phyloP scores from a whole-genome alignment of 1,284 basidiomycete genomes.

The Entoloma clypeatum region DNA sequence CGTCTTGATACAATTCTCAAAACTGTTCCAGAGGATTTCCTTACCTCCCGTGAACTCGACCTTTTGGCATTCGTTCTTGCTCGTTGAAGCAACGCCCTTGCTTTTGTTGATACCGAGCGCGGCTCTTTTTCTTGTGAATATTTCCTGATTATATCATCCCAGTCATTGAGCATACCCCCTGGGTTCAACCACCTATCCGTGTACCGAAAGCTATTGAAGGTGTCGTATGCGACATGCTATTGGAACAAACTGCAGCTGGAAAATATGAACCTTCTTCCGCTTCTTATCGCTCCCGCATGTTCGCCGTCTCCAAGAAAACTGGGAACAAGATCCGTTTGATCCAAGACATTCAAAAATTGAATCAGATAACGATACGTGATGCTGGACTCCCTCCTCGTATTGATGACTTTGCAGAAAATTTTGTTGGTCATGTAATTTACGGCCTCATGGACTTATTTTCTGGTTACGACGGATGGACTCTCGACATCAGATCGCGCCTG shows the following conservation, averaged over 20 bases:
- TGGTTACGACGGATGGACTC: slow-evolving; percentile 24
- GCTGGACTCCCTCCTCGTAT: slow-evolving; percentile 24
- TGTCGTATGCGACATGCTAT: slow-evolving; percentile 21
- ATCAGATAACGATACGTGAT: slow-evolving; percentile 30
- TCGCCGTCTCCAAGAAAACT: slow-evolving; percentile 32
- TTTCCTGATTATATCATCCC: slow-evolving; percentile 34
- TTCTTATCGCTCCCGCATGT: slow-evolving; percentile 29
- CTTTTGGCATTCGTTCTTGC: slow-evolving; percentile 23
- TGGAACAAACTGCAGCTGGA: slow-evolving; percentile 21
- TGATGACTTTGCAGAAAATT: slow-evolving; percentile 32
- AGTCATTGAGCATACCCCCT: slow-evolving; percentile 30
- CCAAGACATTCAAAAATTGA: slow-evolving; percentile 30
- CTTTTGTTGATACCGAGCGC: slow-evolving; percentile 26
- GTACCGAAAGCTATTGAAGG: slow-evolving; percentile 24
- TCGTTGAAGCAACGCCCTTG: slow-evolving; percentile 22
- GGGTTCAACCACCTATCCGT: slow-evolving; percentile 25
- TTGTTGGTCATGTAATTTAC: slow-evolving; percentile 25
- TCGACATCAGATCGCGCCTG: slow-evolving; percentile 20
- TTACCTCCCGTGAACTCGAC: slow-evolving; percentile 22
- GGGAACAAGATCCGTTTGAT: slow-evolving; percentile 28
- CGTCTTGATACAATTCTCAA: slow-evolving; percentile 17
- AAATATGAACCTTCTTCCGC: slow-evolving; percentile 29
- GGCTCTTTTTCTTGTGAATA: slow-evolving; percentile 30
- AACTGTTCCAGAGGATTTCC: slow-evolving; percentile 14
- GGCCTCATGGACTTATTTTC: slow-evolving; percentile 25